A percentile compares a stretch with the other conserved stretches of the same genome.
Conservation (phyloP, 2,329 filamentous ascomycete species). For the Neopestalotiopsis sp. region DNA sequence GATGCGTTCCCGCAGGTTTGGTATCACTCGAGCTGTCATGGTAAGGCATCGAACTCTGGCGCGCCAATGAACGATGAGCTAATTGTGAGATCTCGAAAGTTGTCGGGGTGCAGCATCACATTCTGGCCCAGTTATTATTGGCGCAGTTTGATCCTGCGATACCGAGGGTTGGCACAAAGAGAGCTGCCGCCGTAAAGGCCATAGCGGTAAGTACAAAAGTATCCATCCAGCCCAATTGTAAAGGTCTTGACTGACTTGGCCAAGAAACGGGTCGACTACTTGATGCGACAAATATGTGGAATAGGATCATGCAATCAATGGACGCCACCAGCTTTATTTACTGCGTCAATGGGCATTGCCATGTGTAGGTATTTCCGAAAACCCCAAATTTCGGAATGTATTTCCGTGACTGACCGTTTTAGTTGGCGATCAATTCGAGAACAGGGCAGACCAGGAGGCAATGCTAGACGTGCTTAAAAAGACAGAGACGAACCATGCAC, state of each 20-base stretch:
- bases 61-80: not conserved
- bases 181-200: slow-evolving; percentile 39
- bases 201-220: slow-evolving; percentile 42
- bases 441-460: slow-evolving; percentile 51
- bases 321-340: slow-evolving; percentile 61
- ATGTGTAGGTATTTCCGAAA: slow-evolving; percentile 46
- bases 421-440: slow-evolving; percentile 55
- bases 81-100: slow-evolving; percentile 40
- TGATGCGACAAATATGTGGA: slow-evolving; percentile 61
- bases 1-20: slow-evolving; percentile 62
- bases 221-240: not conserved
- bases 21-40: slow-evolving; percentile 60
- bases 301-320: slow-evolving; percentile 61
- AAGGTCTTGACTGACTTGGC: slow-evolving; percentile 21
- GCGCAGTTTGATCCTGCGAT: slow-evolving; percentile 59
- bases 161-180: slow-evolving; percentile 50
- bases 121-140: slow-evolving; percentile 62
- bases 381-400: not conserved
- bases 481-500: slow-evolving; percentile 55
- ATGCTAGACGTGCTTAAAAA: slow-evolving; percentile 50
- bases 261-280: slow-evolving; percentile 47
- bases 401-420: not conserved
- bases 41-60: slow-evolving; percentile 35
- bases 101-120: slow-evolving; percentile 64
- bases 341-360: slow-evolving; percentile 59